A percentile compares a stretch with the other conserved stretches of the same genome.
Conservation (phyloP, 2,329 filamentous ascomycete genomes). For the Clarireedia hainanense region DNA sequence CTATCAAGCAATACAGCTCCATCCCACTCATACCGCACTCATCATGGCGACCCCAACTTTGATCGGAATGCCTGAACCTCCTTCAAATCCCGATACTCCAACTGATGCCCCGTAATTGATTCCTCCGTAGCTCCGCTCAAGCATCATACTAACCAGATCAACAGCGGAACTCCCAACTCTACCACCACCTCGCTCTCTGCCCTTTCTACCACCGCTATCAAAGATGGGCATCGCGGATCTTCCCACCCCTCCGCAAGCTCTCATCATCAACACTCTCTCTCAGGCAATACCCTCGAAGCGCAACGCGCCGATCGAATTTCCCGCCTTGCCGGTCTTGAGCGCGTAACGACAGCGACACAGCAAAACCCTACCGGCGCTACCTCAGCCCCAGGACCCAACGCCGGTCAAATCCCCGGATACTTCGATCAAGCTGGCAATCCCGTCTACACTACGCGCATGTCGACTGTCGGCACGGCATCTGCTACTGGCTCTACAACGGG, state of each 20-base stretch:
- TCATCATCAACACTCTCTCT: constrained; percentile 50
- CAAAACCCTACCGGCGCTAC: constrained; percentile 28
- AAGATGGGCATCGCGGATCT: constrained; percentile 87
- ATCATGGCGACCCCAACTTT: constrained; percentile 41
- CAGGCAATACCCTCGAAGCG: constrained; percentile 72
- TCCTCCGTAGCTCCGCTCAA: constrained; percentile 13
- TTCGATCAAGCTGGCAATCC: constrained; percentile 71
- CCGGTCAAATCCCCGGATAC: constrained; percentile 53
- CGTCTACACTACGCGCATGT: constrained; percentile 62
- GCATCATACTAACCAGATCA: constrained; percentile 13
- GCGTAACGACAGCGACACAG: constrained; percentile 66
- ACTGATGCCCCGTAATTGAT: constrained; percentile 72
- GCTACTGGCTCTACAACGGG: constrained; percentile 74
- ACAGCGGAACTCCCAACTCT: constrained; percentile 84
- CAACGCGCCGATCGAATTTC: constrained; percentile 94
- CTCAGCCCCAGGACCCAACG: constrained; percentile 17
- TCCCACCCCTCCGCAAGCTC: constrained; percentile 52
- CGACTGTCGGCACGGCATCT: constrained; percentile 84
- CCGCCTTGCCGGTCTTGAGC: constrained; percentile 83
- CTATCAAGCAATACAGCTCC: no score
- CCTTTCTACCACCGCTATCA: constrained; percentile 89
- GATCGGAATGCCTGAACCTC: constrained; percentile 76
- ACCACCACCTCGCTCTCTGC: constrained; percentile 86
- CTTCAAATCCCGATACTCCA: constrained; percentile 76
- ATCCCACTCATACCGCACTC: neutral